Base-by-base conservation (phyloP, 345 rosid genomes). In the Brassica cretica region DNA sequence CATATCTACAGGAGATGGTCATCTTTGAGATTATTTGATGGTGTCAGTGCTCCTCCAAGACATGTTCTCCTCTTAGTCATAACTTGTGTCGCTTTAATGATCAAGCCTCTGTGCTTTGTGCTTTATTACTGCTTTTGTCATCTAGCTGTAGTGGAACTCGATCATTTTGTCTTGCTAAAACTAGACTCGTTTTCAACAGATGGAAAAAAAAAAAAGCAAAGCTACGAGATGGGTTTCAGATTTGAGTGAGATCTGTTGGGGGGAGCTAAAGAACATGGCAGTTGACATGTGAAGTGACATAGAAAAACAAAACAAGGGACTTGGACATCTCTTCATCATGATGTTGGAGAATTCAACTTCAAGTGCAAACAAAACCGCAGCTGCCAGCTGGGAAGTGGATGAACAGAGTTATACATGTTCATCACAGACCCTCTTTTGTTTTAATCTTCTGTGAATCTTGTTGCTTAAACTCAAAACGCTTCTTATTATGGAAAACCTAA, bases 201-300 rank as follows among this genome's bases (percentile, higher is more conserved):
- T 86, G n/a, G 98, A 5, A 30, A 95, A 59, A 30, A 95, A 59
- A 0, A 89, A 85, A 63, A 14, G 83, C 85, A 16, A 91, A 93
- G 87, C 99, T 91, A 83, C 97, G 90, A 41, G 94, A 91, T 68
- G 89, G 83, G 39, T 84, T 95, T 85, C 92, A 18, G 96, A 89
- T 70, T 81, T 95, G 79, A 93, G 99, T 71, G 80, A 85, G 80
- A 85, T 79, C 62, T 95, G 8, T 64, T 91, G 24, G 94, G 96
- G 8, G 35, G 35, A 95, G 58, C 81, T 95, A 71, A 93, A 89
- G 87, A 76, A 59, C 71, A 95, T 91, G 97, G 99, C 98, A 2
- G 73, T 86, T 41, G 99, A 90, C 80, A 93, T 95, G 96, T 96
- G 98, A 61, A 81, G 87, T 11, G 98, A 95, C 84, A 85, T 90